A percentile compares a stretch with the other conserved stretches of the same genome.
phyloP scores from a whole-genome alignment of 176 grass and related monocot species.

The Hsuehochloa calcarea region DNA sequence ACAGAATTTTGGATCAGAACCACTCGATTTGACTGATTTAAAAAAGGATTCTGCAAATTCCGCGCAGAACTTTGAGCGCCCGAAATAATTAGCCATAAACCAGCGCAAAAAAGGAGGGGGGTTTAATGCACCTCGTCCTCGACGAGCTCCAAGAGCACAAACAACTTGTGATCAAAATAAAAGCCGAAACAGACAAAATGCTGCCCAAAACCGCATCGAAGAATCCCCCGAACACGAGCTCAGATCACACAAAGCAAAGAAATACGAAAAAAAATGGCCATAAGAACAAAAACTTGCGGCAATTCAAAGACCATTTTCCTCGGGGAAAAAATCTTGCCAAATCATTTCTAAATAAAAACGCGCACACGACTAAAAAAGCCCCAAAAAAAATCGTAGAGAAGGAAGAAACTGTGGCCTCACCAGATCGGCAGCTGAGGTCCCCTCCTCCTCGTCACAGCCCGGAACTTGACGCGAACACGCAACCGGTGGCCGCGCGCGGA shows the following conservation, averaged over 20 bases:
- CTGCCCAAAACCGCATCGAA: slow-evolving; percentile 26
- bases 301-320: slow-evolving; percentile 11
- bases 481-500: not conserved
- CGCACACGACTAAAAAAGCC: not conserved
- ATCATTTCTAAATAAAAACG: not conserved
- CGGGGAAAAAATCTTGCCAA: not conserved
- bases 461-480: not conserved
- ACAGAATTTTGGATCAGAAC: slow-evolving; percentile 1
- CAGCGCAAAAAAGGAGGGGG: not conserved
- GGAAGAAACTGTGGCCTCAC: slow-evolving; percentile 22
- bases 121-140: slow-evolving; percentile 23
- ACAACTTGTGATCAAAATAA: slow-evolving; percentile 48
- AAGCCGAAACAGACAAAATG: slow-evolving; percentile 45
- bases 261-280: not conserved
- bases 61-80: not conserved
- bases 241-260: slow-evolving; percentile 19
- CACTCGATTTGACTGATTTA: not conserved
- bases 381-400: not conserved
- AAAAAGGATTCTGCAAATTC: not conserved
- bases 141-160: slow-evolving; percentile 41
- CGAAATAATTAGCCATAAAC: slow-evolving; percentile 14
- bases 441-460: not conserved
- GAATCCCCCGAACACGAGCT: not conserved
- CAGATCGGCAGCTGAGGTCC: slow-evolving; percentile 37
- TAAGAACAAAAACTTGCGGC: not conserved